Conservation (phyloP, 2,329 filamentous ascomycete species). For the Immersiporthe knoxdaviesiana region DNA sequence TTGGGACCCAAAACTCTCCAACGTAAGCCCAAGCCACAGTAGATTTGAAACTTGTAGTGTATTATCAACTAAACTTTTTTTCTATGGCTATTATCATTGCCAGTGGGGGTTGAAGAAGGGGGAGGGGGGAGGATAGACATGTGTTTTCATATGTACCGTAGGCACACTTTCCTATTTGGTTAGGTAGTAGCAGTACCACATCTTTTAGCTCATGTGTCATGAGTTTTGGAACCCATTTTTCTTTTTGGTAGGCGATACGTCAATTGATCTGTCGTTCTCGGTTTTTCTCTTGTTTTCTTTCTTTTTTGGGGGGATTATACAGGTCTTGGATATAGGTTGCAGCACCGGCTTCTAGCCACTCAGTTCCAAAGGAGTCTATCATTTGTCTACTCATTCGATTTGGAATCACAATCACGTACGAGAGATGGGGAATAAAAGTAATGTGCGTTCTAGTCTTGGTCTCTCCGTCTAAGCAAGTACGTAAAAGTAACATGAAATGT, state of each 20-base stretch:
- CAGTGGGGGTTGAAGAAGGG: not conserved
- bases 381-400: not conserved
- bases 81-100: not conserved
- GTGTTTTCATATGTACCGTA: not conserved
- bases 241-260: not conserved
- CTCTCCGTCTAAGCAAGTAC: not conserved
- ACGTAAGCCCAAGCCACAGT: not conserved
- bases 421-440: not conserved
- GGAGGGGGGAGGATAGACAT: no score
- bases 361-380: not conserved
- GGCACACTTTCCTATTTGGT: not conserved
- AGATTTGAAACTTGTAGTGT: not conserved
- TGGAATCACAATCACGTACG: not conserved
- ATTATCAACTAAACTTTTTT: not conserved
- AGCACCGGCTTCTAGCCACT: not conserved
- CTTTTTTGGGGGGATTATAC: not conserved
- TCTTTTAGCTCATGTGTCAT: not conserved
- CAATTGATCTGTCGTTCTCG: not conserved
- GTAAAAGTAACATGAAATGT: not conserved
- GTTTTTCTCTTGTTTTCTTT: no score
- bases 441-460: not conserved
- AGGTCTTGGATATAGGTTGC: not conserved
- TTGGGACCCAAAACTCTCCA: not conserved
- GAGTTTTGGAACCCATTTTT: not conserved
- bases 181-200: not conserved